Conservation (phyloP, 768 basidiomycete genomes). For the Lentinula raphanica region DNA sequence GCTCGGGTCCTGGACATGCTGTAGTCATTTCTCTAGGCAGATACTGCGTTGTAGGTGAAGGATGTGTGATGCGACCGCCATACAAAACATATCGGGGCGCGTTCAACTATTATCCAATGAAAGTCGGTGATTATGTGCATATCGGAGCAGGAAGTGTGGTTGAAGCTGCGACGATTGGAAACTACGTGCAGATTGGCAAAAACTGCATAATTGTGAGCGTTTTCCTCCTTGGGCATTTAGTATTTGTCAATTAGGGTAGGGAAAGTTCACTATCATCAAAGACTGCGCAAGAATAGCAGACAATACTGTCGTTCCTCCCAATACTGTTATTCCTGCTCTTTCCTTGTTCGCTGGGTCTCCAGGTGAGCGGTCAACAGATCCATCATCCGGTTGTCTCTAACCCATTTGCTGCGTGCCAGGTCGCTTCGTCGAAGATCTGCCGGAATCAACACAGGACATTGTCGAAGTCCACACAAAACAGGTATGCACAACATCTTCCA, state of each 20-base stretch:
- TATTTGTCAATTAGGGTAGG: constrained; percentile 42
- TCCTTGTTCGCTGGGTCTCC: constrained; percentile 86
- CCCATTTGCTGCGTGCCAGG: constrained; percentile 37
- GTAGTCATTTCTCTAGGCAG: constrained; percentile 91
- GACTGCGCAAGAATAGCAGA: constrained; percentile 90
- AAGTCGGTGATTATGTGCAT: constrained; percentile 92
- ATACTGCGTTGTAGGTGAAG: constrained; percentile 89
- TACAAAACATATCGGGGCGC: constrained; percentile 88
- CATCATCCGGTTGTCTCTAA: background rate
- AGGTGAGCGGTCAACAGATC: constrained; percentile 40
- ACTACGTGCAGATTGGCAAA: constrained; percentile 90
- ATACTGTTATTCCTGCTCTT: constrained; percentile 87
- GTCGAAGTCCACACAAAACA: constrained; percentile 83
- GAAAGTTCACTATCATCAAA: constrained; percentile 95
- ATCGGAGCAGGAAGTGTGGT: constrained; percentile 86
- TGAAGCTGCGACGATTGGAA: constrained; percentile 93
- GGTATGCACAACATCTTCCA: background rate
- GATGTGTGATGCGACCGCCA: constrained; percentile 83
- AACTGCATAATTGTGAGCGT: constrained; percentile 85
- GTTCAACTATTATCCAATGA: constrained; percentile 98
- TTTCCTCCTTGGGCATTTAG: constrained; percentile 2
- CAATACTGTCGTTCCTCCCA: constrained; percentile 84
- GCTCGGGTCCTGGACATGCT: constrained; percentile 87
- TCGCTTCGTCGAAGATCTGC: constrained; percentile 75
- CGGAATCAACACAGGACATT: constrained; percentile 91